Evolutionary conservation across 768 basidiomycete species (phyloP).

Genomic region (Roridomyces roridus): DNA sequence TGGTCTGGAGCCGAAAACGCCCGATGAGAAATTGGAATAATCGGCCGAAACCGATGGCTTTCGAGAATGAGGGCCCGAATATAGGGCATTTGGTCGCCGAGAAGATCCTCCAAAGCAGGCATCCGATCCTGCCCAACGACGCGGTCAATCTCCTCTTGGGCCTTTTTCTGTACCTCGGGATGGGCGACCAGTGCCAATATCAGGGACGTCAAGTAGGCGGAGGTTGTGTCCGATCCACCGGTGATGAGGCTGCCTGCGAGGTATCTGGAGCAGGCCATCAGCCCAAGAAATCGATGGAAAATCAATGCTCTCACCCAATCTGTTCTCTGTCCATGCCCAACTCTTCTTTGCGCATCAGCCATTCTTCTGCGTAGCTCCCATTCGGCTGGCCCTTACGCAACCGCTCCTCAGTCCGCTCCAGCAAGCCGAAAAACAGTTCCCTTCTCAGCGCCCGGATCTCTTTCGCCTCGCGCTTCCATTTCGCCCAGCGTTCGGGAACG

Average conservation of each 20-base stretch:
- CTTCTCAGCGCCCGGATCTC: neutral
- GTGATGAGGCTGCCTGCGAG: conserved; percentile 33
- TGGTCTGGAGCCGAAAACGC: neutral
- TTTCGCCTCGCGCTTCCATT: conserved; percentile 20
- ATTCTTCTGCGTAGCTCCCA: conserved; percentile 32
- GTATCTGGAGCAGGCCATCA: conserved; percentile 24
- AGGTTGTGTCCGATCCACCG: conserved; percentile 36
- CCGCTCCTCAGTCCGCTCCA: conserved; percentile 22
- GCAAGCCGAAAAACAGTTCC: neutral
- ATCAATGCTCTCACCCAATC: conserved; percentile 7
- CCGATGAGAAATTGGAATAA: neutral
- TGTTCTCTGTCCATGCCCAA: conserved; percentile 13
- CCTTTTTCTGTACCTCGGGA: conserved; percentile 32
- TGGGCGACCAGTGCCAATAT: conserved; percentile 24
- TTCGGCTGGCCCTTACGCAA: conserved; percentile 27
- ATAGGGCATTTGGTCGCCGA: conserved; percentile 29
- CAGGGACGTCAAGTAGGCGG: conserved; percentile 26
- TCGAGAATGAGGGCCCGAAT: conserved; percentile 30
- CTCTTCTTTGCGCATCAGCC: conserved; percentile 12
- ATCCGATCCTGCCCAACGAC: conserved; percentile 27
- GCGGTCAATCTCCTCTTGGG: neutral
- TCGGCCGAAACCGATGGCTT: neutral
- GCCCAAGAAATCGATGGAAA: neutral
- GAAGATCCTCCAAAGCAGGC: conserved; percentile 25
- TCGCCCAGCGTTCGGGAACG: conserved; percentile 23